Evolutionary conservation across 805 yeast genomes (phyloP).

Genomic region (Schwanniomyces polymorphus): DNA sequence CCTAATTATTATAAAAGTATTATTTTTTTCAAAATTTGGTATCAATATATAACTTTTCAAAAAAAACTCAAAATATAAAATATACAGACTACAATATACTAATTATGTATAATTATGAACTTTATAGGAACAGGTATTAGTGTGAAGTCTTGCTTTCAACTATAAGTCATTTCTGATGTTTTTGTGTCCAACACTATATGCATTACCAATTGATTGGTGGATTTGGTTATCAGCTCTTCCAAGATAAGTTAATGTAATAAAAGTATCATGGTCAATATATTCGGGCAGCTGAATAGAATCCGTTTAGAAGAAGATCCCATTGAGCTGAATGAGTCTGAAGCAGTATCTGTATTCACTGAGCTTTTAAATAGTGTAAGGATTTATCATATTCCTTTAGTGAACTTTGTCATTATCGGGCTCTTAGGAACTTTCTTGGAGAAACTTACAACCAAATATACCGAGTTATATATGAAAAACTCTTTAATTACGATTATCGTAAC

Average conservation of each 20-base stretch:
- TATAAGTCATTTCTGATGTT: not conserved
- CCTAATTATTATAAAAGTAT: too few relatives aligned
- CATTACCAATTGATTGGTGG: not conserved
- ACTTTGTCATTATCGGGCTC: constrained; percentile 50
- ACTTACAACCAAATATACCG: constrained; percentile 58
- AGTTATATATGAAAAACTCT: constrained; percentile 62
- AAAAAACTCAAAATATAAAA: too few relatives aligned
- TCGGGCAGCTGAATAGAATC: not conserved
- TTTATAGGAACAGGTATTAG: too few relatives aligned
- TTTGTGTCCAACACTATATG: not conserved
- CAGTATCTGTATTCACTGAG: constrained; percentile 11
- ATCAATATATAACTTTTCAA: too few relatives aligned
- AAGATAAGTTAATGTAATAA: not conserved
- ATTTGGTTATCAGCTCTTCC: not conserved
- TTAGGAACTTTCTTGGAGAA: constrained; percentile 51
- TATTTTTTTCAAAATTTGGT: too few relatives aligned
- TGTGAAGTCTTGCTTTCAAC: too few relatives aligned
- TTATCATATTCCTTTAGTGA: constrained; percentile 54
- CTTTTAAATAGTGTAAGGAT: constrained; percentile 36
- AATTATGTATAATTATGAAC: too few relatives aligned
- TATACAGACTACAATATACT: too few relatives aligned
- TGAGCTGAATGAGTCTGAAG: not conserved
- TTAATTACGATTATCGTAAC: constrained; percentile 78
- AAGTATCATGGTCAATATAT: not conserved
- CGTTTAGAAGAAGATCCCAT: not conserved